Conservation (phyloP, 805 yeast species). For the Torulaspora maleeae region DNA sequence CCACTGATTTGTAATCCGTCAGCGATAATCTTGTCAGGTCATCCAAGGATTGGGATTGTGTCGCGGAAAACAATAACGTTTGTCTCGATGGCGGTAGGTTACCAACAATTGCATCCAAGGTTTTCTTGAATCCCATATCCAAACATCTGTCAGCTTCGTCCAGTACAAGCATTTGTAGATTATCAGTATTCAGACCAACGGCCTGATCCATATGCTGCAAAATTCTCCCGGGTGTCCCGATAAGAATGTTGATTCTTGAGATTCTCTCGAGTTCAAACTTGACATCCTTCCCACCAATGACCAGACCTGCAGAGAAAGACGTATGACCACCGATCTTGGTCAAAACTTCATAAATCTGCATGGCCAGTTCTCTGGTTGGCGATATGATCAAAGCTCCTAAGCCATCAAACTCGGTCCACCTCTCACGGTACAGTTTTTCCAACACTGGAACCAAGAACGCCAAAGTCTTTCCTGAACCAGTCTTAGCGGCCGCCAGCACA, state of each 20-base stretch:
- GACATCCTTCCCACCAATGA: conserved; percentile 90
- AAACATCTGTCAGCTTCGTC: conserved; percentile 92
- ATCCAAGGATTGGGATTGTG: conserved; percentile 76
- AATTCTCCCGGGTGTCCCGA: conserved; percentile 89
- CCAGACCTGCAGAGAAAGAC: conserved; percentile 80
- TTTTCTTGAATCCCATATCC: conserved; percentile 88
- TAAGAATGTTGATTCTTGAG: conserved; percentile 69
- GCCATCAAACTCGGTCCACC: conserved; percentile 82
- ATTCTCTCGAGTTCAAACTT: conserved; percentile 77
- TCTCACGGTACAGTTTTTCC: conserved; percentile 60
- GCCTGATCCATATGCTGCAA: conserved; percentile 90
- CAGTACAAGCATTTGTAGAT: conserved; percentile 70
- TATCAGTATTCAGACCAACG: conserved; percentile 67
- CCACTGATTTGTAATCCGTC: conserved; percentile 45
- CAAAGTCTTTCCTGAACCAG: conserved; percentile 82
- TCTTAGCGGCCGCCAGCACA: conserved; percentile 80
- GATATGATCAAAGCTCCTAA: conserved; percentile 85
- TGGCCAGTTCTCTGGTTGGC: conserved; percentile 88
- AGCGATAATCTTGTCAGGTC: conserved; percentile 72
- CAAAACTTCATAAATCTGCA: conserved; percentile 84
- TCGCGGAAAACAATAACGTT: conserved; percentile 80
- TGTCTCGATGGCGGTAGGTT: conserved; percentile 79
- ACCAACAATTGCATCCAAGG: conserved; percentile 72
- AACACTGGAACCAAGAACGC: conserved; percentile 81
- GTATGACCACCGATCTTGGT: conserved; percentile 73